These are phyloP conservation scores for Tolypocladium endophyticum DNA, from an alignment of 2,329 filamentous ascomycete species.

Conservation along the genomic window DNA sequence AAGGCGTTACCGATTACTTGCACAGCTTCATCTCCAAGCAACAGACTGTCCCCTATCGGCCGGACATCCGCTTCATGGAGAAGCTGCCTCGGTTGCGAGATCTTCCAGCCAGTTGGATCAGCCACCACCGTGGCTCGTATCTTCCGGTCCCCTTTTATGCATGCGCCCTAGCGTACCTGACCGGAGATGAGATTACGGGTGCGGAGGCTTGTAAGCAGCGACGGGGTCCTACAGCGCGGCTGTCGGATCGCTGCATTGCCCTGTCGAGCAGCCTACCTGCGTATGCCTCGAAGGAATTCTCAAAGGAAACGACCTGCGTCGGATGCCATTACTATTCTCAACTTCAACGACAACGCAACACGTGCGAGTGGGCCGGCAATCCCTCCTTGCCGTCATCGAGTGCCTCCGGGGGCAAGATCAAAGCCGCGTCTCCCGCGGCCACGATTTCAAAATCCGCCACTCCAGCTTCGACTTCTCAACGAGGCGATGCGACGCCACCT, in stretches of 20 bases:
- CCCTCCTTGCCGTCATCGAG: neutral
- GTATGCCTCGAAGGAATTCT: constrained; percentile 10
- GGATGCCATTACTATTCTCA: constrained; percentile 19
- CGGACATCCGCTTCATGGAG: constrained; percentile 14
- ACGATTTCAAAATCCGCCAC: neutral
- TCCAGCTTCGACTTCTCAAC: neutral
- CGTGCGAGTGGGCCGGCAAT: neutral
- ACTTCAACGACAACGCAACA: constrained; percentile 11
- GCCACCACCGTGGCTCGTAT: constrained; percentile 7
- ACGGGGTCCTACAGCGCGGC: constrained; percentile 5
- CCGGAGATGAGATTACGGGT: constrained; percentile 15
- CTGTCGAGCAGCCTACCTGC: constrained; percentile 11
- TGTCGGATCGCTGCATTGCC: constrained; percentile 17
- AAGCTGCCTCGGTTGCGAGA: constrained; percentile 11
- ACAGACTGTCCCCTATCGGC: constrained; percentile 10
- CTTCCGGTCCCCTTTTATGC: constrained; percentile 15
- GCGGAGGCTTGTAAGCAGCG: constrained; percentile 1
- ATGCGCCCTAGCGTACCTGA: constrained; percentile 20
- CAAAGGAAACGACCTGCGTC: constrained; percentile 13
- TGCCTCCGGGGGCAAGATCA: neutral
- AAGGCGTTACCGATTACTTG: constrained; percentile 11
- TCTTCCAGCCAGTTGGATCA: constrained; percentile 16
- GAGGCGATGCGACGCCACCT: neutral
- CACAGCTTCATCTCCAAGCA: constrained; percentile 9
- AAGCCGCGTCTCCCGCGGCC: neutral